Percentiles rank a stretch among this genome's conserved stretches.
These are phyloP conservation scores for Fusarium beomiforme DNA, from an alignment of 2,329 filamentous ascomycete species.

Conservation along the genomic window DNA sequence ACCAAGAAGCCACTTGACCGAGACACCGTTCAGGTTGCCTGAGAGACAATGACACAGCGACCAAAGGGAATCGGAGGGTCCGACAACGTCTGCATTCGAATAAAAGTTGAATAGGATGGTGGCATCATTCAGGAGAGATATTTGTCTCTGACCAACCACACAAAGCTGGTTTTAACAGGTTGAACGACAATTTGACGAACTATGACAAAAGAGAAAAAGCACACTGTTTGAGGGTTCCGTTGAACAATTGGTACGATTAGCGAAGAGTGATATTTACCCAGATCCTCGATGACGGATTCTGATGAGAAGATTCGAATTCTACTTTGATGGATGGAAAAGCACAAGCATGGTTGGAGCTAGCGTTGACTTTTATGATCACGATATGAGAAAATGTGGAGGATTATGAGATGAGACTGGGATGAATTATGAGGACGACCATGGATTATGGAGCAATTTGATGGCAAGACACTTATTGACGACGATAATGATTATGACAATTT, in stretches of 20 bases:
- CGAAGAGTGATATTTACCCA: not conserved
- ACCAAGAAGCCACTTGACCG: not conserved
- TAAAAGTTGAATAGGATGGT: conserved; percentile 14
- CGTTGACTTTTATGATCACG: conserved; percentile 32
- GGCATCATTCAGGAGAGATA: conserved; percentile 9
- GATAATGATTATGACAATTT: conserved; percentile 40
- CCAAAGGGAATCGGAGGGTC: not conserved
- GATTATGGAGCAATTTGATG: conserved; percentile 33
- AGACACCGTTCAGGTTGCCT: not conserved
- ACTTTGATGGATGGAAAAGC: conserved; percentile 16
- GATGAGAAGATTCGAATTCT: conserved; percentile 5
- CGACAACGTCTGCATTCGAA: conserved; percentile 1
- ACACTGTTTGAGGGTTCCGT: not conserved
- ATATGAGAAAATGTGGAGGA: conserved; percentile 23
- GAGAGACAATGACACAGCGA: not conserved
- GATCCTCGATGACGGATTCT: not conserved
- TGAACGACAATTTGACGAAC: conserved; percentile 28
- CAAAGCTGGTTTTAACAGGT: not conserved
- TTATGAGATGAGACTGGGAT: conserved; percentile 27
- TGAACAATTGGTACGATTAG: conserved; percentile 16
- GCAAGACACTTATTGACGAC: conserved; percentile 40
- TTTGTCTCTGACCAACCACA: not conserved
- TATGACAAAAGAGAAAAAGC: conserved; percentile 32
- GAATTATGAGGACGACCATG: conserved; percentile 32
- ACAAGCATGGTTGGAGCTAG: conserved; percentile 36